These are phyloP conservation scores for Saccharomycopsis hybrid DNA, from an alignment of 1,139 yeast genomes.

Conservation along the genomic window DNA sequence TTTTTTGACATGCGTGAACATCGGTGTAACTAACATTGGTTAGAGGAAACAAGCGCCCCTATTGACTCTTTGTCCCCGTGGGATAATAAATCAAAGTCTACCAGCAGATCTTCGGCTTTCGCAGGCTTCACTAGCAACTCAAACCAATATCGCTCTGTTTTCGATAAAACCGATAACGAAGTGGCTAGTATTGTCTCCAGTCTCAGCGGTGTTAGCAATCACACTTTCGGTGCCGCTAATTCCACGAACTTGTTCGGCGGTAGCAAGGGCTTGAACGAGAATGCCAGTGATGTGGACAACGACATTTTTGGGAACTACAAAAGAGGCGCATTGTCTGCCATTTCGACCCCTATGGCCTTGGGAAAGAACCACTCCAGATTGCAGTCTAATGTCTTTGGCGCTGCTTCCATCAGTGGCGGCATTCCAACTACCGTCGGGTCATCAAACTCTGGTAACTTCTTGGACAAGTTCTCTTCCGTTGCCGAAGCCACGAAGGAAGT, in stretches of 20 bases:
- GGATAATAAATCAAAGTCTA: constrained; percentile 5
- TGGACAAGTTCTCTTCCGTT: constrained; percentile 65
- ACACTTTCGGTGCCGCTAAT: constrained; percentile 22
- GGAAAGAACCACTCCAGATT: constrained; percentile 25
- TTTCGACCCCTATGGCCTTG: constrained; percentile 29
- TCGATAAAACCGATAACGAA: constrained; percentile 39
- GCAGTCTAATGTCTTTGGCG: constrained; percentile 38
- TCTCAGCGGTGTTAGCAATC: constrained; percentile 28
- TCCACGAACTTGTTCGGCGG: constrained; percentile 15
- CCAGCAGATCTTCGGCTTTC: constrained; percentile 1
- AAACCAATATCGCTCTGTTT: constrained; percentile 32
- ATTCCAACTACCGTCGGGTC: constrained; percentile 32
- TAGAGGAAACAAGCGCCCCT: too few species aligned
- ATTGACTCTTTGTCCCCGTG: constrained; percentile 1
- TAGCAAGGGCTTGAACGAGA: constrained; percentile 1
- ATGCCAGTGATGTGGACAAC: constrained; percentile 32
- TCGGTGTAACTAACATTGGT: too few species aligned
- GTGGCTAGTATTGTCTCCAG: constrained; percentile 41
- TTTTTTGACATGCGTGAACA: too few species aligned
- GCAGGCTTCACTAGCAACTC: constrained; percentile 17
- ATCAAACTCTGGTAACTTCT: constrained; percentile 36
- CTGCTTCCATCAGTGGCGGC: constrained; percentile 60
- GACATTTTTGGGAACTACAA: constrained; percentile 41
- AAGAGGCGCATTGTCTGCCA: constrained; percentile 44
- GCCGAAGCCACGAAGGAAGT: constrained; percentile 78